phyloP scores from a whole-genome alignment of 139 green algal species.

The Chlamydomonas eustigma region DNA sequence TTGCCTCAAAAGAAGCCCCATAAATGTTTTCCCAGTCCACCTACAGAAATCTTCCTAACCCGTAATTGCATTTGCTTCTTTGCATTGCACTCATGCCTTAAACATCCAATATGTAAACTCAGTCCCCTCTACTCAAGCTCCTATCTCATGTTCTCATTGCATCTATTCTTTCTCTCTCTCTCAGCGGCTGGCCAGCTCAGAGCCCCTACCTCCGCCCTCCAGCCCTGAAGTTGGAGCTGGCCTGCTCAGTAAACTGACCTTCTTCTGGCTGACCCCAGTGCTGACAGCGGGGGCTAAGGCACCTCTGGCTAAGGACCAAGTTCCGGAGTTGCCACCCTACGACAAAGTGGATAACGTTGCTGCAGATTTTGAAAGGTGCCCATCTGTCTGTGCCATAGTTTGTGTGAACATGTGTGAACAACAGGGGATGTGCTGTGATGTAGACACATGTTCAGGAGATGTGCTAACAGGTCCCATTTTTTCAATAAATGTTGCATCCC shows the following conservation, averaged over 20 bases:
- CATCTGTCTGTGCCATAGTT: no score
- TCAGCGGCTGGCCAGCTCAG: no score
- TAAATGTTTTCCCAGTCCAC: no score
- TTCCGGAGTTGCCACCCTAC: neutral
- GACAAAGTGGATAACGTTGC: constrained; percentile 3
- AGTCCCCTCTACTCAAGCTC: no score
- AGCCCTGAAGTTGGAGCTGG: constrained; percentile 1
- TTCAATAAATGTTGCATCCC: neutral
- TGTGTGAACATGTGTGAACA: neutral
- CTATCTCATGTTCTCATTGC: no score
- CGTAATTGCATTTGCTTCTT: no score
- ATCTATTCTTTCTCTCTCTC: no score
- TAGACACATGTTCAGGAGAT: neutral
- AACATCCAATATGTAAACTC: no score
- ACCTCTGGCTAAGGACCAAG: neutral
- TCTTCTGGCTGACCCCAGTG: constrained; percentile 1
- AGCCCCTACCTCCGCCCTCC: no score
- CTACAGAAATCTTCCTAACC: no score
- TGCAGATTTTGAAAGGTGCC: neutral
- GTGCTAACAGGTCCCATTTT: neutral
- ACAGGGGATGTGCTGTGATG: neutral
- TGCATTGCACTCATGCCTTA: no score
- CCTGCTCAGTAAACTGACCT: neutral
- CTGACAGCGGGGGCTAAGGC: neutral
- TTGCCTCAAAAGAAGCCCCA: no score